phyloP scores from a whole-genome alignment of 768 basidiomycete species.

The Rhizopogon salebrosus region DNA sequence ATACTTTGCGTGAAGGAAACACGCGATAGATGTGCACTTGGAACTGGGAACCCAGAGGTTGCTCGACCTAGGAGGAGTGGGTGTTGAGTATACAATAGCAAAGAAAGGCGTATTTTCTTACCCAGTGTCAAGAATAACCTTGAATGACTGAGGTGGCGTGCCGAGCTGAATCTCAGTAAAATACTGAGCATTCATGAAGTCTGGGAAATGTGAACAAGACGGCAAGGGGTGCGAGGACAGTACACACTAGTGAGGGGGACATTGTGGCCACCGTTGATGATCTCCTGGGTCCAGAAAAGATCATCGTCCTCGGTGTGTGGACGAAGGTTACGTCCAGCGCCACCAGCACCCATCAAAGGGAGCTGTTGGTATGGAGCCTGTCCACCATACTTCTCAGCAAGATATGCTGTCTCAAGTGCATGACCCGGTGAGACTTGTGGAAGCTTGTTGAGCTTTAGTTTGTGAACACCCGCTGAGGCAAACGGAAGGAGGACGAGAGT shows the following conservation, averaged over 20 bases:
- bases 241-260: conserved; percentile 86
- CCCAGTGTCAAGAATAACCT: conserved; percentile 94
- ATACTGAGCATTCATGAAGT: conserved; percentile 99
- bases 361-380: conserved; percentile 38
- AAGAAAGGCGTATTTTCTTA: conserved; percentile 19
- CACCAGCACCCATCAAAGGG: conserved; percentile 72
- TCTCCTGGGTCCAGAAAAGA: conserved; percentile 78
- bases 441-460: conserved; percentile 86
- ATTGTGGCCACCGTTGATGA: conserved; percentile 67
- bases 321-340: conserved; percentile 58
- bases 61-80: conserved; percentile 52
- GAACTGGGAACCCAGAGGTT: conserved; percentile 92
- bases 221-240: not conserved
- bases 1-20: conserved; percentile 93
- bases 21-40: conserved; percentile 82
- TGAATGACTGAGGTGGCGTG: conserved; percentile 82
- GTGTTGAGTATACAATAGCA: conserved; percentile 1
- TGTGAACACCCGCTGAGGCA: conserved; percentile 60
- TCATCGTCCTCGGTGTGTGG: conserved; percentile 48
- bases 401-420: conserved; percentile 71
- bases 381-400: conserved; percentile 89
- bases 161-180: conserved; percentile 85
- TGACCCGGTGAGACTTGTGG: conserved; percentile 57
- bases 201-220: conserved; percentile 34
- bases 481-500: conserved; percentile 39